Evolutionary conservation across 192 early-diverging fungal genomes (phyloP).

Genomic region (Rhizophagus prolifer): DNA sequence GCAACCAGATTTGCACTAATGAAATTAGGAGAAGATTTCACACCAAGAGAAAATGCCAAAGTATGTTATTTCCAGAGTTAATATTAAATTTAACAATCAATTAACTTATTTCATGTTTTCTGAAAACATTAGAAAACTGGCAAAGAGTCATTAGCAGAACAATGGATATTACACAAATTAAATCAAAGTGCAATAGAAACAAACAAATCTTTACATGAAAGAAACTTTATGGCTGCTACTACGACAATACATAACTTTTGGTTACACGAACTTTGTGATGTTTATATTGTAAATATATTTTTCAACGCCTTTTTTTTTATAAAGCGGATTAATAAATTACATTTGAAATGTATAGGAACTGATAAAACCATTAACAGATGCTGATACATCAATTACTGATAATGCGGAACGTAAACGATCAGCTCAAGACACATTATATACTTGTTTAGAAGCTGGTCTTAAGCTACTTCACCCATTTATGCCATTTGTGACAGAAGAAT

Average conservation of each 20-base stretch:
- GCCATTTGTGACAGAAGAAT: slow-evolving; percentile 99
- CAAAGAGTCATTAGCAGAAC: slow-evolving; percentile 84
- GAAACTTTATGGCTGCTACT: slow-evolving; percentile 93
- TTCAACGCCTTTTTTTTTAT: neutral
- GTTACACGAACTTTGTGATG: slow-evolving; percentile 96
- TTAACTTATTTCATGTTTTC: slow-evolving; percentile 12
- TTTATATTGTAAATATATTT: slow-evolving; percentile 74
- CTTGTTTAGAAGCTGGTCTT: slow-evolving; percentile 89
- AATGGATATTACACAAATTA: slow-evolving; percentile 91
- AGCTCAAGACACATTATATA: slow-evolving; percentile 89
- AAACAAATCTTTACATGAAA: slow-evolving; percentile 72
- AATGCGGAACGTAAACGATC: slow-evolving; percentile 50
- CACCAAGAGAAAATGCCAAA: slow-evolving; percentile 55
- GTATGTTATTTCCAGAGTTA: slow-evolving; percentile 11
- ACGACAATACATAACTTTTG: slow-evolving; percentile 89
- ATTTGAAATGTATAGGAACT: slow-evolving; percentile 49
- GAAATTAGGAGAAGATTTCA: slow-evolving; percentile 90
- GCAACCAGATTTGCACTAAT: slow-evolving; percentile 93
- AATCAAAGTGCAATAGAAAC: slow-evolving; percentile 77
- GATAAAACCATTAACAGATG: slow-evolving; percentile 86
- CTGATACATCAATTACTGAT: slow-evolving; percentile 54
- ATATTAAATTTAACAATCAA: slow-evolving; percentile 6
- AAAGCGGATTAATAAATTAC: neutral
- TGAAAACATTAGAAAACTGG: slow-evolving; percentile 62
- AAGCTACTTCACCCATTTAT: slow-evolving; percentile 96